Evolutionary conservation across 192 early-diverging fungal species (phyloP).

Genomic region (Umbelopsis isabellina): DNA sequence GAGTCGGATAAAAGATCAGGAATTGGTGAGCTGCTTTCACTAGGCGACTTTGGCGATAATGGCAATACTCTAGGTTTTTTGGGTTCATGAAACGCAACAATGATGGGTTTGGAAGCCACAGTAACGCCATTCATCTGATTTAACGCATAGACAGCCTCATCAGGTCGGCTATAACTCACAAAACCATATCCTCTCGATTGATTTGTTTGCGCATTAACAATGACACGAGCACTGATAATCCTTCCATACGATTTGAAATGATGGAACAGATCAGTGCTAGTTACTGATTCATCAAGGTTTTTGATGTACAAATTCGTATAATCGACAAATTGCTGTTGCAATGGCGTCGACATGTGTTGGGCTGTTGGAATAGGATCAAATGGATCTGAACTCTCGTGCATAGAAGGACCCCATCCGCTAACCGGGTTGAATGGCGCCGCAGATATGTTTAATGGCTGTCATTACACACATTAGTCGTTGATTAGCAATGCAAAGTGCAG

Average conservation of each 20-base stretch:
- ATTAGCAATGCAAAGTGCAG: too few species aligned
- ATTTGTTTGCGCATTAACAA: conserved; percentile 60
- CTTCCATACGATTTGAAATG: conserved; percentile 87
- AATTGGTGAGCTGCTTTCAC: not conserved
- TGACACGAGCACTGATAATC: conserved; percentile 92
- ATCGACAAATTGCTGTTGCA: conserved; percentile 32
- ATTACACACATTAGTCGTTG: too few species aligned
- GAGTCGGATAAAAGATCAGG: not conserved
- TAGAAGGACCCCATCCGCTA: not conserved
- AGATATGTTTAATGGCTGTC: conserved; percentile 3
- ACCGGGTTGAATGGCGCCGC: conserved; percentile 1
- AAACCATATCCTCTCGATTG: conserved; percentile 89
- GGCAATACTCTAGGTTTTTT: conserved; percentile 70
- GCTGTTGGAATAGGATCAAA: not conserved
- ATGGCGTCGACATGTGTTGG: not conserved
- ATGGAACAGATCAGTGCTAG: conserved; percentile 92
- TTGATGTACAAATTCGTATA: conserved; percentile 93
- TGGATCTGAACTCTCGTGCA: not conserved
- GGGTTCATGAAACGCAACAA: conserved; percentile 88
- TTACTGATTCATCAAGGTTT: conserved; percentile 85
- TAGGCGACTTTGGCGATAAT: not conserved
- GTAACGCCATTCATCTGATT: conserved; percentile 63
- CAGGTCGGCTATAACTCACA: conserved; percentile 89
- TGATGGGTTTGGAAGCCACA: conserved; percentile 71
- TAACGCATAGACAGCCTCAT: conserved; percentile 90